Percentiles rank a stretch among this genome's conserved stretches.
Conservation (phyloP, 2,329 filamentous ascomycete species). For the Westerdykella ornata region DNA sequence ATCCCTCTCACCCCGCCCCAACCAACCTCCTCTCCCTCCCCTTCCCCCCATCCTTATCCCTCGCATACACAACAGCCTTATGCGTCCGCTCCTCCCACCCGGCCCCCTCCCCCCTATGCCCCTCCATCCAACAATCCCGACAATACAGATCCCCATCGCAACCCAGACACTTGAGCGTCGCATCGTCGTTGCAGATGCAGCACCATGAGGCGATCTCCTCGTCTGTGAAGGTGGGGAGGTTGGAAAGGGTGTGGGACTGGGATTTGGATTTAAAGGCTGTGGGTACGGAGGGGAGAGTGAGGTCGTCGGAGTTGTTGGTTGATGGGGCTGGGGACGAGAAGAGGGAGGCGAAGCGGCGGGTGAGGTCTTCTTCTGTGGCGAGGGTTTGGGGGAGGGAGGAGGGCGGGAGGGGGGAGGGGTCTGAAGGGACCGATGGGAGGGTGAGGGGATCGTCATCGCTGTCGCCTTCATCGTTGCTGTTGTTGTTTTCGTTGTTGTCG, state of each 20-base stretch:
- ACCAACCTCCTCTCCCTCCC: slow-evolving; percentile 15
- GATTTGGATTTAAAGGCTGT: slow-evolving; percentile 28
- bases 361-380: slow-evolving; percentile 41
- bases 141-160: slow-evolving; percentile 71
- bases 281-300: slow-evolving; percentile 43
- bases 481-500: neutral
- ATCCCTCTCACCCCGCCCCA: slow-evolving; percentile 4
- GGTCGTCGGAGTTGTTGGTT: slow-evolving; percentile 18
- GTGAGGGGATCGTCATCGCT: slow-evolving; percentile 12
- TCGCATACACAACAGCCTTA: slow-evolving; percentile 54
- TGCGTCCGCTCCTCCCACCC: slow-evolving; percentile 66
- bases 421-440: slow-evolving; percentile 43
- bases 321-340: slow-evolving; percentile 31
- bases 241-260: slow-evolving; percentile 31
- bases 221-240: slow-evolving; percentile 49
- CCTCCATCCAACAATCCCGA: slow-evolving; percentile 70
- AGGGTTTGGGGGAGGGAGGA: slow-evolving; percentile 23
- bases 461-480: neutral
- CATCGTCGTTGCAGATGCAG: slow-evolving; percentile 74
- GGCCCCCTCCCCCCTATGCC: slow-evolving; percentile 63
- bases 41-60: slow-evolving; percentile 1
- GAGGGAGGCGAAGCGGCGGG: slow-evolving; percentile 42
- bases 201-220: slow-evolving; percentile 74
- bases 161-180: slow-evolving; percentile 62
- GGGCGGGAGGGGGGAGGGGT: slow-evolving; percentile 13